Evolutionary conservation across 2,329 filamentous ascomycete genomes (phyloP).

Genomic region (Fusarium sp.): DNA sequence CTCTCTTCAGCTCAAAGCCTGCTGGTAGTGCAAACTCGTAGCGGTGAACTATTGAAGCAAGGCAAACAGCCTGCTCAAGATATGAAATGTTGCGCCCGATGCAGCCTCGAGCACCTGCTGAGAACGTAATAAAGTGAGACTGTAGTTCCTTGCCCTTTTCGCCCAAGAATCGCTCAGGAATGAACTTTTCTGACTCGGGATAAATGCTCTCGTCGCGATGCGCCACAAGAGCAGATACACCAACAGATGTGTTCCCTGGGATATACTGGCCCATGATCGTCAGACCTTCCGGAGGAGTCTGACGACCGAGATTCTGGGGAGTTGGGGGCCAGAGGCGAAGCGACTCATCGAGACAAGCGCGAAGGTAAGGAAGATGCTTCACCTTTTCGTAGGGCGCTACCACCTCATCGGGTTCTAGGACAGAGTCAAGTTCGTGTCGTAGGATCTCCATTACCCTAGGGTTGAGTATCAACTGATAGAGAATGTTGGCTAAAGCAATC

Average conservation of each 20-base stretch:
- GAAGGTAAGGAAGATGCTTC: conserved; percentile 62
- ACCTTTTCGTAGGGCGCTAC: conserved; percentile 61
- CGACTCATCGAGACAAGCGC: conserved; percentile 61
- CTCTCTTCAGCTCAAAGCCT: not conserved
- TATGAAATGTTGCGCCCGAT: conserved; percentile 54
- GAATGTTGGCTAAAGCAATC: conserved; percentile 61
- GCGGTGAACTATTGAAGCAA: conserved; percentile 55
- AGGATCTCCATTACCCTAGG: conserved; percentile 52
- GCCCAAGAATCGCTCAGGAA: conserved; percentile 55
- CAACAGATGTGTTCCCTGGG: conserved; percentile 51
- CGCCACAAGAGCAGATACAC: conserved; percentile 50
- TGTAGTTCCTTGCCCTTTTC: conserved; percentile 49
- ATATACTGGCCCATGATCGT: conserved; percentile 47
- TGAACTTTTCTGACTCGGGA: conserved; percentile 52
- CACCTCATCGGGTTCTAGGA: conserved; percentile 54
- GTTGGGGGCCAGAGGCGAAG: conserved; percentile 48
- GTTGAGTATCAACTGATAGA: conserved; percentile 62
- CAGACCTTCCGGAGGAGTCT: conserved; percentile 42
- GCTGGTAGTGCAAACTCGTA: conserved; percentile 40
- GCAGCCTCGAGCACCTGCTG: conserved; percentile 53
- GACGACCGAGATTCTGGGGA: conserved; percentile 41
- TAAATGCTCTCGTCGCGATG: conserved; percentile 54
- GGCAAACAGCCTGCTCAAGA: conserved; percentile 57
- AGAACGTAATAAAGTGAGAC: conserved; percentile 53
- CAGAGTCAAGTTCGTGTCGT: conserved; percentile 57